A percentile compares a stretch with the other conserved stretches of the same genome.
Conservation (phyloP, 306 rosid genomes). For the Calophaca sinica region DNA sequence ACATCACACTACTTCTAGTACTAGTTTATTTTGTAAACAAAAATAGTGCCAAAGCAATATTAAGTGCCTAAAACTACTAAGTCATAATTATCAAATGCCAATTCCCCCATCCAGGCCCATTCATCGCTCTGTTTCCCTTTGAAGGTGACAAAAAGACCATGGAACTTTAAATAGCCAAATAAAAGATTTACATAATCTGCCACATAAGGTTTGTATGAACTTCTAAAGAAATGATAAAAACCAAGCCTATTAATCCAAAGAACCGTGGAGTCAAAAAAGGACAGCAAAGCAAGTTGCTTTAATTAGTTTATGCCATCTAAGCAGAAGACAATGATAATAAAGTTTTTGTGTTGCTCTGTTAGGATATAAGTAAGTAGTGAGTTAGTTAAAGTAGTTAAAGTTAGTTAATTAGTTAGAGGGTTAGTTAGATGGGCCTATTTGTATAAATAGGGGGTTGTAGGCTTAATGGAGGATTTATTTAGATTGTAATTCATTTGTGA, state of each 20-base stretch:
- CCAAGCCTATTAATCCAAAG: slow-evolving; percentile 5
- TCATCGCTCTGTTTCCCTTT: slow-evolving; percentile 14
- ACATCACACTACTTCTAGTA: background rate
- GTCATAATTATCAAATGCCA: slow-evolving; percentile 3
- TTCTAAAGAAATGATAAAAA: background rate
- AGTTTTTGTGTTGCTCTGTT: background rate
- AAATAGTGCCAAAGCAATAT: background rate
- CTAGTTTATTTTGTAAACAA: slow-evolving; percentile 26
- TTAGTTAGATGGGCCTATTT: no score
- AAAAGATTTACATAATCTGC: background rate
- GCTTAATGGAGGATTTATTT: no score
- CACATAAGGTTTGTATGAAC: no score
- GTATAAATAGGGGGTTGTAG: no score
- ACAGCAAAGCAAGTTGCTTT: slow-evolving; percentile 16
- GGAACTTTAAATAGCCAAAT: background rate
- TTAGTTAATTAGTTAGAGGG: no score
- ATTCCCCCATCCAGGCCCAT: slow-evolving; percentile 2
- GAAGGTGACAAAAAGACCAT: background rate
- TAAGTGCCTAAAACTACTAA: background rate
- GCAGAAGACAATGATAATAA: background rate
- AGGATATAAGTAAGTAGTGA: no score
- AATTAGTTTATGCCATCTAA: background rate
- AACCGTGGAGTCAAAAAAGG: background rate
- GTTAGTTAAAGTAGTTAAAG: no score
- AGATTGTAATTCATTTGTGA: no score